Base-by-base conservation (phyloP, 2,329 filamentous ascomycete genomes). In the Mycosphaerella arachidis region DNA sequence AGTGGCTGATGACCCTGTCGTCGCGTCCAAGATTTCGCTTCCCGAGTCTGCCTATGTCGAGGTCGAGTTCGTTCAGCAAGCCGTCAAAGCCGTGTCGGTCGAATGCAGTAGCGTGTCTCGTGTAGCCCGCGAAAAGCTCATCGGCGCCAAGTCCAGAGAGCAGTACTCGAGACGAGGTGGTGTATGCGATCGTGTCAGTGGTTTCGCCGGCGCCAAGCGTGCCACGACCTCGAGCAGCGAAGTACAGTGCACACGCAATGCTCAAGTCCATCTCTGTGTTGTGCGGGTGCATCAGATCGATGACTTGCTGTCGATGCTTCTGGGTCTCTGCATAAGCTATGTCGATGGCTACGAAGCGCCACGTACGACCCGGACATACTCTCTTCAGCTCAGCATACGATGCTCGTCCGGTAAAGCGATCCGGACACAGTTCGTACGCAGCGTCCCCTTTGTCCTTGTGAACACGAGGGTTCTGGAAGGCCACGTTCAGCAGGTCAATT, bases 241-340 rank as follows among this genome's bases (percentile, higher is more conserved):
- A 99, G 74, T 97, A 97, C n/a, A 99, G 80, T 0, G 94, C 94
- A 67, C 84, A 88, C 0, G 90, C 89, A 68, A 99, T 99, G 3
- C 94, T 99, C 0, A 99, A 81, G 70, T 99, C 94, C 94, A 99
- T 99, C 75, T 99, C 94, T 0, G 94, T 99, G 66, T 96, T 93
- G 75, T 99, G 94, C 0, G 94, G 94, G 67, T 89, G 82, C 73
- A 99, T 97, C 18, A 99, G 79, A 1, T 84, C 82, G 40, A 92
- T 83, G 20, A 99, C 84, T 29, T 81, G 82, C 3, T 81, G 70
- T 62, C 90, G 85, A 68, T 96, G 89, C 1, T 81, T 79, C 48
- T 86, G 72, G 0, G 87, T 89, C 67, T 95, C 89, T 6, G 79
- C 72, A 71, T 93, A 97, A 0, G 93, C 89, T 30, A 99, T 80